Base-by-base conservation (phyloP, 345 rosid genomes). In the Euphorbia peplus region DNA sequence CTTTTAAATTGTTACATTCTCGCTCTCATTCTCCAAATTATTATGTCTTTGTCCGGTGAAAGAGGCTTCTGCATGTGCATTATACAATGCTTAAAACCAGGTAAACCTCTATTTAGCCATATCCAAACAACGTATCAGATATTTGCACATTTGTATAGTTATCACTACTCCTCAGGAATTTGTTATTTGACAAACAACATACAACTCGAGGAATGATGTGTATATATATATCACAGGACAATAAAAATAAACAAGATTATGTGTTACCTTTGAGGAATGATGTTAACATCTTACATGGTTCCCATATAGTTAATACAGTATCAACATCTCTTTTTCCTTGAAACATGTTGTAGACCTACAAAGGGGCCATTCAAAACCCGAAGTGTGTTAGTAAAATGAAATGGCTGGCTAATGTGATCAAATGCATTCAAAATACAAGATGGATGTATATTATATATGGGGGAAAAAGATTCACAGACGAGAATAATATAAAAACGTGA, bases 271-370 rank as follows among this genome's bases (percentile, higher is more conserved):
- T 90, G 98, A 55, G 99, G 95, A 70, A 91, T 87, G 69, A 90
- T 86, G 84, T 96, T 87, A 51, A 88, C 97, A 80, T 95, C 98
- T 82, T 90, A 90, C 93, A 88, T 93, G 69, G 90, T 87, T 78
- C 97, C 98, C 98, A 90, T n/a, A n/a, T 93, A 39, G 96, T 89
- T 76, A 87, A 78, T 64, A 90, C 91, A 67, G 97, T 93, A 76
- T 90, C 98, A 58, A 84, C 97, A 71, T 93, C 96, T 71, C 96
- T 87, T 77, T 90, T 88, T 68, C 98, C 96, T 82, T 87, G 98
- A 80, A 90, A 85, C 97, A 93, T 85, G 76, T 97, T 93, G 76
- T 90, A 88, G 12, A 93, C 96, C 98, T 90, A 72, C 68, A 80
- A 16, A 74, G 5, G n/a, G 64, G 63, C 30, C 21, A 66, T 50